Base-by-base conservation (phyloP, 257 asterid species). In the Parsonsia alboflavescens region DNA sequence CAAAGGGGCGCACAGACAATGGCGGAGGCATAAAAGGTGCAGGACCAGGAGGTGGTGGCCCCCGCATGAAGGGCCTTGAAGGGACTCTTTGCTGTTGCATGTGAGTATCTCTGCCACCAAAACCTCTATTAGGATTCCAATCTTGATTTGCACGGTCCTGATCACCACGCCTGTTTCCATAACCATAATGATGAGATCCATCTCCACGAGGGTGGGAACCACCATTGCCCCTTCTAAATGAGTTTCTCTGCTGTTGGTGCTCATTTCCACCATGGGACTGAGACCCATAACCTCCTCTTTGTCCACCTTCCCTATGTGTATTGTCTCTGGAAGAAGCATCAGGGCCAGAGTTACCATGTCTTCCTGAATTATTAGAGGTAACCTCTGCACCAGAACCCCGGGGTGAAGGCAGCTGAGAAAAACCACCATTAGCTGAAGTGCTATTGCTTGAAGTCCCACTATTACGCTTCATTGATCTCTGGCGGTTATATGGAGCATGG, bases 141-240 rank as follows among this genome's bases (percentile, higher is more conserved):
- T 88, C 90, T 67, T 82, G 87, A 77, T 78, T 82, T 24, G 84
- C 85, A 45, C 88, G 88, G 28, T 85, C 92, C 74, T 84, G 97
- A 76, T 92, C 96, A 71, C 92, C 90, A 28, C 96, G 93, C 69
- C 90, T 79, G 36, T 89, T 87, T 24, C 87, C 89, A 79, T 83
- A 82, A 52, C 75, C 82, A 67, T 82, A 85, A 71, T 84, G 81
- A 64, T 83, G 75, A 44, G 89, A 77, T 46, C 88, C 92, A 78
- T 90, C 93, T 2, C 91, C 96, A 74, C 86, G 90, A 69, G 79
- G 72, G n/a, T 82, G 82, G 24, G 90, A 85, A 41, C 91, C 91
- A 50, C 88, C 82, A 71, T 64, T 84, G 66, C 88, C 86, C 84
- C 93, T 87, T 72, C 91, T 89, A 64, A 75, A 87, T 24, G 92